Evolutionary conservation across 805 yeast species (phyloP), one percentile per base, ranked within the genome.

Genomic region (Saccharomycopsis oosterbeekiorum): DNA sequence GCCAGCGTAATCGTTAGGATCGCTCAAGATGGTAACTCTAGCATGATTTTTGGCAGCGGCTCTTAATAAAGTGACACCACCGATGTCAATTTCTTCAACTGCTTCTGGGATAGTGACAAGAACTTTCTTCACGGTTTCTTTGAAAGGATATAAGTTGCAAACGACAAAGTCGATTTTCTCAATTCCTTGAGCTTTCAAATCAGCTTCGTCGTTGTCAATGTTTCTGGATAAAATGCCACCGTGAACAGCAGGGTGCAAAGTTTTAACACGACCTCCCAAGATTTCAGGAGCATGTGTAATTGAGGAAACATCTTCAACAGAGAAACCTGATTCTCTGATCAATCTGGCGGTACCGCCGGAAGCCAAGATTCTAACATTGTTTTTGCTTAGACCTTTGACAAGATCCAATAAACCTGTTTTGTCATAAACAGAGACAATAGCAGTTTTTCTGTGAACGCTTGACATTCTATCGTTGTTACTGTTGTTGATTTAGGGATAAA

Each of bases 11-110:
- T 94, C 99, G 59, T 79, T 79, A 67, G 99, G 99, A 77, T 94
- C 99, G 37, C 96, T 88, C 70, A 94, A 80, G 67, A 94, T 92
- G 64, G 97, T 89, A 62, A 94, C 99, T 77, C 99, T 85, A 65
- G 94, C 80, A 76, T 94, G 99, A 79, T 94, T 94, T 80, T 94
- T 94, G 66, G 99, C 99, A 64, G 99, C 99, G 56, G 99, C 99
- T 77, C 99, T 86, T 73, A 94, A 81, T 67, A 94, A 80, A 55
- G 99, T 94, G 64, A 94, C 99, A 74, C 99, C 96, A 70, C 99
- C 99, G 72, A 94, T 94, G 73, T 94, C 99, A 69, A 94, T 86
- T 76, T 94, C 98, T 79, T 94, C 99, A 60, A 94, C 97, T 21
- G 99, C 99, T 79, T 94, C 99, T 43, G 85, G 92, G 67, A 94